Percentiles rank a stretch among this genome's conserved stretches.
phyloP scores from a whole-genome alignment of 1,139 yeast genomes.

The Sugiyamaella castrensis region DNA sequence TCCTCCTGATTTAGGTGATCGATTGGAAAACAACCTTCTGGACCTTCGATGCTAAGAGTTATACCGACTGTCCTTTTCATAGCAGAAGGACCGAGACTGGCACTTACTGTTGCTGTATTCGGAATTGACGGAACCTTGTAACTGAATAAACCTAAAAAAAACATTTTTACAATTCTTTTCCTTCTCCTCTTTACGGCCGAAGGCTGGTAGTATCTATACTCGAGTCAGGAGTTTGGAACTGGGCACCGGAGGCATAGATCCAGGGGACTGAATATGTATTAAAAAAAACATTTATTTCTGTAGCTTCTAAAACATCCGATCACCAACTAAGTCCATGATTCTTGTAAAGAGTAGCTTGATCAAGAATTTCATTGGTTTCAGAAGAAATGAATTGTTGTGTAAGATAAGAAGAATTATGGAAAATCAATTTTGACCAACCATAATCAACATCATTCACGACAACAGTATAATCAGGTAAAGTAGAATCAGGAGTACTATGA shows the following conservation, averaged over 20 bases:
- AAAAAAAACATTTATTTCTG: no score
- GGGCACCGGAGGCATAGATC: no score
- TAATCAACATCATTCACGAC: conserved; percentile 15
- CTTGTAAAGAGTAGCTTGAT: conserved; percentile 23
- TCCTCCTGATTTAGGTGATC: conserved; percentile 52
- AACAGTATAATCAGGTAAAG: conserved; percentile 18
- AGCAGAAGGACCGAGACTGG: no score
- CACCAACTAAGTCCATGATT: conserved; percentile 19
- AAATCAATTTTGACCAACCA: conserved; percentile 24
- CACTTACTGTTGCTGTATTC: no score
- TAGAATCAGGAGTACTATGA: conserved; percentile 10
- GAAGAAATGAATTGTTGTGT: conserved; percentile 24
- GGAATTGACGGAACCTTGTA: no score
- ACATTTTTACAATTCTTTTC: no score
- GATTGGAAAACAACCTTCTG: conserved; percentile 46
- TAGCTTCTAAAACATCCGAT: no score
- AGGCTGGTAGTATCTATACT: no score
- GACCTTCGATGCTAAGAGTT: conserved; percentile 20
- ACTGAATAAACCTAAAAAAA: no score
- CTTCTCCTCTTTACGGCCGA: no score
- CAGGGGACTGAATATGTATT: no score
- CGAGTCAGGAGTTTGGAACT: no score
- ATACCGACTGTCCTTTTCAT: conserved; percentile 13
- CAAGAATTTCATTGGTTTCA: conserved; percentile 19
- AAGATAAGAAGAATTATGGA: conserved; percentile 24